These are phyloP conservation scores for Annulohypoxylon maeteangense DNA, from an alignment of 495 filamentous ascomycete genomes.

Conservation along the genomic window DNA sequence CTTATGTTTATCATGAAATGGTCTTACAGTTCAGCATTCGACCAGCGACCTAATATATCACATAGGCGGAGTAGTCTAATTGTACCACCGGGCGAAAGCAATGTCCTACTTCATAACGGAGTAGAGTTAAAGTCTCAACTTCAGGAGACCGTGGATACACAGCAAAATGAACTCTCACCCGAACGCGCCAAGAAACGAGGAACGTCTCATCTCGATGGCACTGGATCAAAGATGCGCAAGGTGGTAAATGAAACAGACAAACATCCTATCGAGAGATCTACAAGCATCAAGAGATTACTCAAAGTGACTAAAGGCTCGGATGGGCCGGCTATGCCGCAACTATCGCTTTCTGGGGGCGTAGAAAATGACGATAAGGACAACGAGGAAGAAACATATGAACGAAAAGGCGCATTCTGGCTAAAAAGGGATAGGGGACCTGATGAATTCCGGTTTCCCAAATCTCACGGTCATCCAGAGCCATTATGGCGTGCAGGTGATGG, in stretches of 20 bases:
- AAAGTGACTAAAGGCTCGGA: neutral
- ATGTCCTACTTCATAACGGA: neutral
- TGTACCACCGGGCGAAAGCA: neutral
- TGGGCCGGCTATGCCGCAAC: neutral
- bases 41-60: neutral
- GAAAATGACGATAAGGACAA: neutral
- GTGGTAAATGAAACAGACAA: neutral
- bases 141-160: neutral
- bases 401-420: slow-evolving; percentile 38
- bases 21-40: neutral
- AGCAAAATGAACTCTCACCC: neutral
- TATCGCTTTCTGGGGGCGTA: slow-evolving; percentile 1
- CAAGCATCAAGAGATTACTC: neutral
- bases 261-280: neutral
- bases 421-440: slow-evolving; percentile 10
- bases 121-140: neutral
- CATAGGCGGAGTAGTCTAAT: neutral
- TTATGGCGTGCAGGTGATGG: slow-evolving; percentile 42
- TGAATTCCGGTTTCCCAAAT: slow-evolving; percentile 40
- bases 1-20: neutral
- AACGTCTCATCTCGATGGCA: neutral
- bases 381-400: slow-evolving; percentile 16
- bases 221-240: neutral
- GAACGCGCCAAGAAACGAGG: slow-evolving; percentile 10
- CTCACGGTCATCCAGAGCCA: slow-evolving; percentile 29